Evolutionary conservation across 2,329 filamentous ascomycete genomes (phyloP).

Genomic region (Stachybotrys chartarum): DNA sequence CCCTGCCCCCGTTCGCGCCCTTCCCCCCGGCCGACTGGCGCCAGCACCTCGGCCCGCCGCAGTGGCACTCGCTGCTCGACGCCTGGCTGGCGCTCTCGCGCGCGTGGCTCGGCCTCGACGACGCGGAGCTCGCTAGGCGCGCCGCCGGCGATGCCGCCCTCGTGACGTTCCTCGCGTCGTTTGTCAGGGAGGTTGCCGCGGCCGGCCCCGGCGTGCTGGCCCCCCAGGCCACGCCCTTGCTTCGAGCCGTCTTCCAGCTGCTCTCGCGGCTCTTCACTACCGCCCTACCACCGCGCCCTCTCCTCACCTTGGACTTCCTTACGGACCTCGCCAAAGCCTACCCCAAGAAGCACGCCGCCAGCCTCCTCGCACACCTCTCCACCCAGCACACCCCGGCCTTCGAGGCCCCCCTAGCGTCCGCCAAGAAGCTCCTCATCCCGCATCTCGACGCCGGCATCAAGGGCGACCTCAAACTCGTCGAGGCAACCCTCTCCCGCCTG

Average conservation of each 20-base stretch:
- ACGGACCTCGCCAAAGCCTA: constrained; percentile 62
- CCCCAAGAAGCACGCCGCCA: constrained; percentile 51
- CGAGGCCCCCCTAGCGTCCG: constrained; percentile 46
- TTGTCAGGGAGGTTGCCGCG: constrained; percentile 48
- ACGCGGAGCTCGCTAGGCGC: constrained; percentile 44
- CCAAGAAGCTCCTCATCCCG: constrained; percentile 56
- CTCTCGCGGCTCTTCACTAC: constrained; percentile 46
- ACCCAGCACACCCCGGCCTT: constrained; percentile 38
- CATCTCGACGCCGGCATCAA: constrained; percentile 55
- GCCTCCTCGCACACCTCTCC: constrained; percentile 44
- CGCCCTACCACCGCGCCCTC: constrained; percentile 28
- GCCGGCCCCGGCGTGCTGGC: constrained; percentile 25
- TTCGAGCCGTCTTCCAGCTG: constrained; percentile 59
- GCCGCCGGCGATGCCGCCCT: constrained; percentile 51
- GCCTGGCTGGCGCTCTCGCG: constrained; percentile 67
- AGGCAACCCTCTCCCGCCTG: constrained; percentile 48
- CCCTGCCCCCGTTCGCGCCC: constrained; percentile 66
- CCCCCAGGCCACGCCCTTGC: constrained; percentile 37
- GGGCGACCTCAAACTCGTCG: constrained; percentile 46
- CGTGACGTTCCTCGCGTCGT: constrained; percentile 57
- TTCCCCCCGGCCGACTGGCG: constrained; percentile 67
- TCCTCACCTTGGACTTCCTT: constrained; percentile 62
- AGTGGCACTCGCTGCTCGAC: constrained; percentile 73
- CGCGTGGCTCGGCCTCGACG: constrained; percentile 53
- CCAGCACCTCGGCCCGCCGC: constrained; percentile 55